Evolutionary conservation across 75 land plant species (phyloP), one percentile per base, ranked within the genome.

Genomic region (Chamaecyparis obtusa): DNA sequence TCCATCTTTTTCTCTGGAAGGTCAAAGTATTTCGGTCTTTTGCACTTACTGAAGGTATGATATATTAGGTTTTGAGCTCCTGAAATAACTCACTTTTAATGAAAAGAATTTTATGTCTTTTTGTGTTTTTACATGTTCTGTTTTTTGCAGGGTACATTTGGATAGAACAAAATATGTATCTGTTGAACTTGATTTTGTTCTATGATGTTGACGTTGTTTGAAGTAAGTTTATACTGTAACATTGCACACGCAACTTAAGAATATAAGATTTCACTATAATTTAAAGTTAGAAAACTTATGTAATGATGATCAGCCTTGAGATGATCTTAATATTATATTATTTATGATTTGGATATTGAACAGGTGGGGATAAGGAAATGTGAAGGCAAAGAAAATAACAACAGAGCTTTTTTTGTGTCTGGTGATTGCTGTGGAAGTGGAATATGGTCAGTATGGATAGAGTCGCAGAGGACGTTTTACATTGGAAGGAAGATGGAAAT

Each of bases 401-500:
- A 81, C 15, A 81, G 83, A 19, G 46, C 46, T 81, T 81, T 74
- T 32, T 81, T 74, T 32, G 36, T 74, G 10, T 74, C 83, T n/a
- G 32, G 83, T 46, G 49, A 46, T 81, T 46, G 49, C 51, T 49
- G 19, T 74, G 37, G 14, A 71, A 71, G n/a, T n/a, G 27, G 75
- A 74, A 74, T 74, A 84, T 84, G 85, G 85, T 84, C 57, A 55
- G 85, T 35, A 84, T 84, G 85, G 64, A 33, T 19, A 21, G 85
- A 84, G 56, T 41, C 36, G 67, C 24, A 36, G 64, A 56, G 48
- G 67, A 84, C 16, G n/a, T 54, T 56, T 56, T 84, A 36, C 64
- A 55, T 21, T 32, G 85, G 56, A 84, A 33, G 49, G 64, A 55
- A 46, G 57, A 51, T 56, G 33, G 85, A 56, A 54, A 56, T 36